phyloP scores from a whole-genome alignment of 352 stramenopile species.

The Phytopythium helicoides region DNA sequence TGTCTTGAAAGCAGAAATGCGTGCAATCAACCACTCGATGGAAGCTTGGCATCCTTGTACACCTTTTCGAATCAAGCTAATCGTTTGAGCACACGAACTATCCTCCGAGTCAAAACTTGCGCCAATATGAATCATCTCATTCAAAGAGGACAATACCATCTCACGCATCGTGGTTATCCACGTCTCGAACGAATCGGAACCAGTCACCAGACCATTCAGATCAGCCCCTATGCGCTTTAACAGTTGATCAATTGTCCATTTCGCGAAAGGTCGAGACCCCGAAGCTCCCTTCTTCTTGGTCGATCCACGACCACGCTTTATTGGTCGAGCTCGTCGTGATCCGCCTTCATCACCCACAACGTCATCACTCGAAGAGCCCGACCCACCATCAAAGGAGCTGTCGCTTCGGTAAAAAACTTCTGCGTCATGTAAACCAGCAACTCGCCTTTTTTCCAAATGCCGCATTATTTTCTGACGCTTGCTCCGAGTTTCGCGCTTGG shows the following conservation, averaged over 20 bases:
- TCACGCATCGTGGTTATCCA: slow-evolving; percentile 27
- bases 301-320: neutral
- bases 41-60: slow-evolving; percentile 36
- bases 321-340: neutral
- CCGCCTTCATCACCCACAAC: too few relatives aligned
- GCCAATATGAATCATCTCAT: slow-evolving; percentile 2
- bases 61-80: slow-evolving; percentile 13
- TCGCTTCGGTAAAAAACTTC: too few relatives aligned
- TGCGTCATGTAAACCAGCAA: too few relatives aligned
- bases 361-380: too few relatives aligned
- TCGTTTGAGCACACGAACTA: neutral
- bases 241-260: slow-evolving; percentile 51
- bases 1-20: slow-evolving; percentile 14
- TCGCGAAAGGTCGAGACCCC: slow-evolving; percentile 17
- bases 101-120: too few relatives aligned
- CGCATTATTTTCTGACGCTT: neutral
- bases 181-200: slow-evolving; percentile 18
- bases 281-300: neutral
- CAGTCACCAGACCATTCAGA: slow-evolving; percentile 17
- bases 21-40: slow-evolving; percentile 43
- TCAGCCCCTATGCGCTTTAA: slow-evolving; percentile 31
- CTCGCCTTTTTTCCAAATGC: too few relatives aligned
- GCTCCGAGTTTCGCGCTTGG: neutral
- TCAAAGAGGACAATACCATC: slow-evolving; percentile 24
- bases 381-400: too few relatives aligned